Conservation (phyloP, 345 rosid species). For the Kernera saxatilis region DNA sequence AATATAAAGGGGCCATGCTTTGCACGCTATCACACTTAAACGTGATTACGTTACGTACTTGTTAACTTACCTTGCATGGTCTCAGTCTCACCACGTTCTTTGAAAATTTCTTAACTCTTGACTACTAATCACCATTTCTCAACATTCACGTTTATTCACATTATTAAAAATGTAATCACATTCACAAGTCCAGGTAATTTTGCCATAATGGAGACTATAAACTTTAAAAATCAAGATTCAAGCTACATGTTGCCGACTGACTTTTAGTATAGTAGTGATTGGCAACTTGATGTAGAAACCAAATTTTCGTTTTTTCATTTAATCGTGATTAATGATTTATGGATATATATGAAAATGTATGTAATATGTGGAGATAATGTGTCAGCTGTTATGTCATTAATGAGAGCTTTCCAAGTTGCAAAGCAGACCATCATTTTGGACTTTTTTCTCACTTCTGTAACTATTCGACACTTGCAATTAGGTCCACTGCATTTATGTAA, state of each 20-base stretch:
- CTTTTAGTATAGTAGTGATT: neutral
- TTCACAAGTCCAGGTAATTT: neutral
- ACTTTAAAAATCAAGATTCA: neutral
- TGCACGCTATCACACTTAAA: neutral
- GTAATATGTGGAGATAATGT: neutral
- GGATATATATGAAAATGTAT: neutral
- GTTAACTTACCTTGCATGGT: constrained; percentile 20
- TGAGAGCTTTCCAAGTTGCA: constrained; percentile 24
- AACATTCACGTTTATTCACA: neutral
- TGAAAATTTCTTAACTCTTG: constrained; percentile 9
- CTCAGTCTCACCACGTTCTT: constrained; percentile 24
- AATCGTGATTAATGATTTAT: neutral
- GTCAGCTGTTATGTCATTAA: constrained; percentile 17
- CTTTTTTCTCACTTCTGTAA: neutral
- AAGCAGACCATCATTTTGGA: constrained; percentile 28
- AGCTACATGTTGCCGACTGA: neutral
- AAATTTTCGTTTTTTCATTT: too few relatives aligned
- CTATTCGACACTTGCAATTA: constrained; percentile 7
- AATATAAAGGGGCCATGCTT: neutral
- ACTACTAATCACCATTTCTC: neutral
- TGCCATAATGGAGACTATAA: neutral
- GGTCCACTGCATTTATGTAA: constrained; percentile 3
- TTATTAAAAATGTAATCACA: neutral
- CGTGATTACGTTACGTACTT: constrained; percentile 14
- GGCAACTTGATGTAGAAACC: neutral